A percentile compares a stretch with the other conserved stretches of the same genome.
Evolutionary conservation across 169 alveolate species (phyloP).

Genomic region (Besnoitia besnoiti): DNA sequence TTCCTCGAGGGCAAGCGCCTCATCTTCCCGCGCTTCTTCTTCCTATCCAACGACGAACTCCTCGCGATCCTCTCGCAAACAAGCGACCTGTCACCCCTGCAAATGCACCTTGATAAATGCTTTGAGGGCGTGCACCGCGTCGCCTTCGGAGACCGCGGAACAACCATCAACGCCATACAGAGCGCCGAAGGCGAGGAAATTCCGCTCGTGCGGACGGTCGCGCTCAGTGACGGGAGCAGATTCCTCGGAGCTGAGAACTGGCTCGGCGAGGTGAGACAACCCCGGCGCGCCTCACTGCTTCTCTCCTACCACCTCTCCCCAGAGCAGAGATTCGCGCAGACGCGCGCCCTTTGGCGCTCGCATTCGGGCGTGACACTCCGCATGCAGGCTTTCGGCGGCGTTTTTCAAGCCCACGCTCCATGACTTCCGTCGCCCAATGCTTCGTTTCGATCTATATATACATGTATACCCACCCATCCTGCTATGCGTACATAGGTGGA

Average conservation of each 20-base stretch:
- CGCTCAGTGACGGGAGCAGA: conserved; percentile 58
- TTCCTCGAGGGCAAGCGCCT: conserved; percentile 90
- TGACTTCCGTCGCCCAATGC: no score
- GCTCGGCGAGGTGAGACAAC: conserved; percentile 34
- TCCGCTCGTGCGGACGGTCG: conserved; percentile 80
- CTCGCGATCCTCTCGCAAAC: conserved; percentile 92
- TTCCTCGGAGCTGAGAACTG: conserved; percentile 39
- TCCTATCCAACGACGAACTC: conserved; percentile 95
- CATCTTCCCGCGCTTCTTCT: conserved; percentile 91
- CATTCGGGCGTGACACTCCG: no score
- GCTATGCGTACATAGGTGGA: background rate
- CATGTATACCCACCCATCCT: background rate
- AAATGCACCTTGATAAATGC: conserved; percentile 92
- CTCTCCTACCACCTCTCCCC: no score
- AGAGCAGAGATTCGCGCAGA: no score
- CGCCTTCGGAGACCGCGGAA: conserved; percentile 76
- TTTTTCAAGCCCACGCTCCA: no score
- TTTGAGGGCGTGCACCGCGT: conserved; percentile 91
- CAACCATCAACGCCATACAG: conserved; percentile 83
- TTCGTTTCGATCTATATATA: background rate
- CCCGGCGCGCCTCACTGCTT: no score
- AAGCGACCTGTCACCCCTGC: conserved; percentile 91
- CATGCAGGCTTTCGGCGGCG: no score
- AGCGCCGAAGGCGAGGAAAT: conserved; percentile 90
- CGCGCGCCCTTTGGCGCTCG: no score